These are phyloP conservation scores for Colletotrichum destructivum DNA, from an alignment of 2,329 filamentous ascomycete species.

Conservation along the genomic window DNA sequence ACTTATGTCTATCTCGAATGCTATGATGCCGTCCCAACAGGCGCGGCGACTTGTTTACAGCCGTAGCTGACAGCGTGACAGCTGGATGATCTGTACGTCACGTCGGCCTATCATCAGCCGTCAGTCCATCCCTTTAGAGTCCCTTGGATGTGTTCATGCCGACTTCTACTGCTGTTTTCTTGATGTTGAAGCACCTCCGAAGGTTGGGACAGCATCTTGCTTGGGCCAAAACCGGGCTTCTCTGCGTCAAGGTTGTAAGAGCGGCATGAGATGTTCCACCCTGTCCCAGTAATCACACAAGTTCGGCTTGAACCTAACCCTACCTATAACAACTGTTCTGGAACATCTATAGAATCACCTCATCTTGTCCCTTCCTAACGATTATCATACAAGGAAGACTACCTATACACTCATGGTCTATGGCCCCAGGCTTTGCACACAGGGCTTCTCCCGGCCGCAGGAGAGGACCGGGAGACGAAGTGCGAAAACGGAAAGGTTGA, in stretches of 20 bases:
- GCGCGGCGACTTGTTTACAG: background rate
- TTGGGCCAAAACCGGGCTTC: background rate
- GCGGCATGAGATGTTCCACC: background rate
- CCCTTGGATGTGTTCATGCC: background rate
- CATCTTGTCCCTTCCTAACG: background rate
- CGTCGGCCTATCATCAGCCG: no score
- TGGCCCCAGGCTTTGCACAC: background rate
- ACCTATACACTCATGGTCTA: background rate
- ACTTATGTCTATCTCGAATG: background rate
- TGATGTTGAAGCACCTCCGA: background rate
- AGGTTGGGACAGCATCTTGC: background rate
- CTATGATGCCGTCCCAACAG: conserved; percentile 18
- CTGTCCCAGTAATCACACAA: no score
- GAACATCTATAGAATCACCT: background rate
- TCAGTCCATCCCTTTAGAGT: background rate
- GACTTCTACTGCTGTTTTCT: background rate
- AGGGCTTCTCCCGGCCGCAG: background rate
- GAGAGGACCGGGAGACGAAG: background rate
- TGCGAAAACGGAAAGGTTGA: background rate
- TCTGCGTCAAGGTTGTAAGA: conserved; percentile 1
- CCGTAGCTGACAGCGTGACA: background rate
- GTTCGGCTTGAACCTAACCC: background rate
- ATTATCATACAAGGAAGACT: background rate
- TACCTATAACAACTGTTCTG: background rate
- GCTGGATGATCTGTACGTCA: background rate